Percentiles rank a stretch among this genome's conserved stretches.
Evolutionary conservation across 2,329 filamentous ascomycete genomes (phyloP).

Genomic region (Ceratocystis ficicola): DNA sequence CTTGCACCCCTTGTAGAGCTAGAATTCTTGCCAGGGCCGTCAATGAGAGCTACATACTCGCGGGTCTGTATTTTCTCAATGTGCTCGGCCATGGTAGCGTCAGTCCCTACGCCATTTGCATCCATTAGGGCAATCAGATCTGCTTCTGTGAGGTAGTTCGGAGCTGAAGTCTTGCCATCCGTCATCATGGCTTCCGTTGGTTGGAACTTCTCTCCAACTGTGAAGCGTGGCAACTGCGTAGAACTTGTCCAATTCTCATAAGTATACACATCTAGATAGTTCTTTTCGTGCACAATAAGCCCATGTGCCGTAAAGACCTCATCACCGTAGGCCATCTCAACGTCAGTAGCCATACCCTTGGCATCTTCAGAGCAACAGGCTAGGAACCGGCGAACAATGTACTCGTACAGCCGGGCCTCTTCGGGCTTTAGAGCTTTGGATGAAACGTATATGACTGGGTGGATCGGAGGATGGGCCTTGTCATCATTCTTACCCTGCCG

Average conservation of each 20-base stretch:
- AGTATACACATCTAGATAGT: constrained; percentile 89
- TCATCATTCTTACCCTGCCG: constrained; percentile 81
- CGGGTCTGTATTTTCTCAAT: constrained; percentile 90
- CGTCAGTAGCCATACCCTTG: constrained; percentile 69
- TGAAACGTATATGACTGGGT: constrained; percentile 77
- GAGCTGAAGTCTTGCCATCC: constrained; percentile 79
- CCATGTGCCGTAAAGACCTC: constrained; percentile 76
- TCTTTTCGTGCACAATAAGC: constrained; percentile 71
- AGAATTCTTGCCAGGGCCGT: constrained; percentile 31
- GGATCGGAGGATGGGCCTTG: constrained; percentile 93
- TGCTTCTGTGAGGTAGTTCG: constrained; percentile 82
- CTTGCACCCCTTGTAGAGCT: constrained; percentile 25
- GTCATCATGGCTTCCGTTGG: constrained; percentile 80
- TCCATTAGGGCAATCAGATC: constrained; percentile 96
- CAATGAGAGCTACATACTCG: constrained; percentile 64
- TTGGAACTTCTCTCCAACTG: constrained; percentile 67
- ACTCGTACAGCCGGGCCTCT: constrained; percentile 77
- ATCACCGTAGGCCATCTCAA: constrained; percentile 72
- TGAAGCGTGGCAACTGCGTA: constrained; percentile 67
- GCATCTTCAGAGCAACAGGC: constrained; percentile 95
- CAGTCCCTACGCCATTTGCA: constrained; percentile 93
- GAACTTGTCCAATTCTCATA: constrained; percentile 96
- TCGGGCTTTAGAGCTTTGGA: constrained; percentile 50
- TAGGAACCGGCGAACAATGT: constrained; percentile 80
- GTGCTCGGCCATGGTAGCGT: constrained; percentile 98